Evolutionary conservation across 345 rosid genomes (phyloP).

Genomic region (Citrus reticulata): DNA sequence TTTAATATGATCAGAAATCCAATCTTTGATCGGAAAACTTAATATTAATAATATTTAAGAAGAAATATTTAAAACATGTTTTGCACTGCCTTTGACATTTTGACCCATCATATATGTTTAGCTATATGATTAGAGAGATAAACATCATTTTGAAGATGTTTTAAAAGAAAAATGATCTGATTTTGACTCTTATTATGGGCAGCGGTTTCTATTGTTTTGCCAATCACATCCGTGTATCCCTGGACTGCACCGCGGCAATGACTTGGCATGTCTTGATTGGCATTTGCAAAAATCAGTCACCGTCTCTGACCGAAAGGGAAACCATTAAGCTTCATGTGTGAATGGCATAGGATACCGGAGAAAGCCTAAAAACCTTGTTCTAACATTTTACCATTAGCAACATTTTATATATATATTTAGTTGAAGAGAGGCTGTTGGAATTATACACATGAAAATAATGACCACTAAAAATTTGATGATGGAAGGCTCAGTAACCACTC

Average conservation of each 20-base stretch:
- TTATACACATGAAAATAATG: constrained; percentile 12
- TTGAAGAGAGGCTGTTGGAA: background rate
- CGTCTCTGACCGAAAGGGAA: background rate
- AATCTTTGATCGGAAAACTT: no score
- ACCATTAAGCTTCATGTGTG: background rate
- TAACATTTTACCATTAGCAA: no score
- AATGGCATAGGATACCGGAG: background rate
- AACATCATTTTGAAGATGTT: background rate
- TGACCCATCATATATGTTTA: no score
- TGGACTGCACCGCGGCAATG: background rate
- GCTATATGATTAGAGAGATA: no score
- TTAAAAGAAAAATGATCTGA: background rate
- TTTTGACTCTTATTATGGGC: background rate
- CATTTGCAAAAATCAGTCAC: background rate
- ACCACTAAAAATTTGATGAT: constrained; percentile 37
- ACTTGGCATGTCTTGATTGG: background rate
- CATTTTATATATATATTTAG: no score
- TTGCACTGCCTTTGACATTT: no score
- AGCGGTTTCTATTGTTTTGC: background rate
- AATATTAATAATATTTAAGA: no score
- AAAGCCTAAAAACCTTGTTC: no score
- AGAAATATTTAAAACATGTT: no score
- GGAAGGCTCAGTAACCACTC: constrained; percentile 24
- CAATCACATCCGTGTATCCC: constrained; percentile 10
- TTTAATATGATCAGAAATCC: no score